These are phyloP conservation scores for Amanita pallidorosea DNA, from an alignment of 768 basidiomycete genomes.

Conservation along the genomic window DNA sequence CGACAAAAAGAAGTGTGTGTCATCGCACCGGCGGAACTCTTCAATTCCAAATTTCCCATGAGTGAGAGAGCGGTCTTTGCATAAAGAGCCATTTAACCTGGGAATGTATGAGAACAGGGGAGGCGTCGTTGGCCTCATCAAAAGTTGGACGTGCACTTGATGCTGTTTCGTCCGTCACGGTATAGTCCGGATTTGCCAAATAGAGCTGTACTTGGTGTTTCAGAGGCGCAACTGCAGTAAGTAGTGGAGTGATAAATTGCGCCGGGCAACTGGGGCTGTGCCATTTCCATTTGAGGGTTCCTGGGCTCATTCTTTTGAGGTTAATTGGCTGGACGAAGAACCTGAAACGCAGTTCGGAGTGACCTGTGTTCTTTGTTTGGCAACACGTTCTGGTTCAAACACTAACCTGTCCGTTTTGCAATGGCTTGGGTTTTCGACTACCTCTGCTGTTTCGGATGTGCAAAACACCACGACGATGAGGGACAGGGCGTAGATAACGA, in stretches of 20 bases:
- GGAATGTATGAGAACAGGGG: not conserved
- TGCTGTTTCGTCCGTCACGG: not conserved
- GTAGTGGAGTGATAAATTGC: not conserved
- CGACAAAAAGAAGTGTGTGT: not conserved
- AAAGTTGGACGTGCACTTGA: not conserved
- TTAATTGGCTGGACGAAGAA: not conserved
- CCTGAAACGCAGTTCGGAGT: not conserved
- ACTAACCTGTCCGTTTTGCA: not conserved
- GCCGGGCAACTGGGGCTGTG: not conserved
- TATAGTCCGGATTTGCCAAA: not conserved
- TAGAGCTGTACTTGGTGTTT: not conserved
- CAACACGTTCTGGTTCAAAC: not conserved
- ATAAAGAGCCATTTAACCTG: not conserved
- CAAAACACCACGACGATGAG: not conserved
- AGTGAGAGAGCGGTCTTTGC: not conserved
- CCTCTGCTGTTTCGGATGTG: constrained; percentile 14
- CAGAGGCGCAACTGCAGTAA: not conserved
- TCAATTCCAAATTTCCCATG: not conserved
- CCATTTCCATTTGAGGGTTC: not conserved
- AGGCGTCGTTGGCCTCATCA: not conserved
- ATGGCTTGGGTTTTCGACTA: constrained; percentile 9
- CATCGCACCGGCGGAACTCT: not conserved
- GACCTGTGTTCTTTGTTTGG: not conserved
- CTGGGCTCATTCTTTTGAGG: not conserved
- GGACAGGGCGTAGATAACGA: constrained; percentile 15